Conservation (phyloP, 352 stramenopile species). For the Phytopythium oedochilum region DNA sequence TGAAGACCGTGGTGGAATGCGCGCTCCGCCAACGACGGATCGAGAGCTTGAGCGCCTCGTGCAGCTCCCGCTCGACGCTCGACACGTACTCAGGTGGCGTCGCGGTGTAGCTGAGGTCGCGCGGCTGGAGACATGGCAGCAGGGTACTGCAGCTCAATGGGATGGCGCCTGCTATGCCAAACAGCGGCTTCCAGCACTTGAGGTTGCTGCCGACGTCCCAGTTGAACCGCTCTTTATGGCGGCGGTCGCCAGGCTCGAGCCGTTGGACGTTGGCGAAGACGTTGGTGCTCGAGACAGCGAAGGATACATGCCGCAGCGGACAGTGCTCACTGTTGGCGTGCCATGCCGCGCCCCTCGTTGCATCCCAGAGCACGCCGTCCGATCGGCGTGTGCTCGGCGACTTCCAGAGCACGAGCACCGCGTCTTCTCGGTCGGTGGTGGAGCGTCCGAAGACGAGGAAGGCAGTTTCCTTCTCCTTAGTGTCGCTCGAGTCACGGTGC, state of each 20-base stretch:
- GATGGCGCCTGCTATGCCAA: conserved; percentile 23
- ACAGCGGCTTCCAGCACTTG: conserved; percentile 87
- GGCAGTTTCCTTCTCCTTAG: conserved; percentile 11
- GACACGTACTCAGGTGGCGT: conserved; percentile 50
- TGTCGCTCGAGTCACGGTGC: conserved; percentile 19
- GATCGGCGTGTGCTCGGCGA: conserved; percentile 4
- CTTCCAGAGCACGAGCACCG: conserved; percentile 79
- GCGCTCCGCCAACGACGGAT: conserved; percentile 88
- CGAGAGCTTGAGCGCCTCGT: conserved; percentile 75
- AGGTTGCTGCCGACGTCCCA: conserved; percentile 80
- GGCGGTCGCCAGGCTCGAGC: conserved; percentile 13
- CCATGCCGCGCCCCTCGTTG: conserved; percentile 79
- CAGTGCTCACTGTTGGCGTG: conserved; percentile 68
- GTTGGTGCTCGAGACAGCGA: conserved; percentile 88
- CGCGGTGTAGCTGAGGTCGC: conserved; percentile 49
- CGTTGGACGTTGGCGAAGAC: conserved; percentile 88
- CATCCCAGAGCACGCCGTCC: conserved; percentile 82
- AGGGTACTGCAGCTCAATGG: neutral
- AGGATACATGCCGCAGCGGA: conserved; percentile 79
- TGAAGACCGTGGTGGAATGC: conserved; percentile 83
- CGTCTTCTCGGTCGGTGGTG: conserved; percentile 78
- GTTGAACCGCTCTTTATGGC: conserved; percentile 46
- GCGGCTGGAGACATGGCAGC: conserved; percentile 47
- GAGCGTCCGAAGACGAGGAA: conserved; percentile 88
- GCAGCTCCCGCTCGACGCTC: conserved; percentile 75